These are phyloP conservation scores for Talaromyces amestolkiae DNA, from an alignment of 2,329 filamentous ascomycete species.

Conservation along the genomic window DNA sequence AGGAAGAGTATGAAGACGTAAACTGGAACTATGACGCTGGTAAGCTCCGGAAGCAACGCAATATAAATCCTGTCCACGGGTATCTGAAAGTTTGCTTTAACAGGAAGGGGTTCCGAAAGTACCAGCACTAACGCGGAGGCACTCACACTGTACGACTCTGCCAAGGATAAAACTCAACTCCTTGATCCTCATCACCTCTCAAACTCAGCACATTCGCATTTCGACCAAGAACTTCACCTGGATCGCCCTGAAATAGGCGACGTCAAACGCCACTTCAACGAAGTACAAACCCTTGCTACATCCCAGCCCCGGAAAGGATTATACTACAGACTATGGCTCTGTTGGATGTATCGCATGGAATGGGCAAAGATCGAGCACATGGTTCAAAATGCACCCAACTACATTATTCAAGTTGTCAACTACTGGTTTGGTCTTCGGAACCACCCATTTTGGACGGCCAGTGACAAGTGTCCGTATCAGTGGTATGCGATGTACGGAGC, in stretches of 20 bases:
- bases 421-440: conserved; percentile 5
- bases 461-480: not conserved
- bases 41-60: not conserved
- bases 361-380: not conserved
- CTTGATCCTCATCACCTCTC: not conserved
- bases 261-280: conserved; percentile 5
- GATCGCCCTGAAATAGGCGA: conserved; percentile 8
- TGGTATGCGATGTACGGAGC: conserved; percentile 10
- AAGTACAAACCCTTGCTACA: not conserved
- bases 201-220: not conserved
- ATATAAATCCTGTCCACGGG: no score
- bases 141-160: not conserved
- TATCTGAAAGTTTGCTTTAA: not conserved
- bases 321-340: conserved; percentile 11
- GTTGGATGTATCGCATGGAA: conserved; percentile 14
- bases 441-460: conserved; percentile 2
- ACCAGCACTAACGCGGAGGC: not conserved
- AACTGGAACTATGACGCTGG: not conserved
- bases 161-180: not conserved
- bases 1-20: not conserved
- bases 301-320: not conserved
- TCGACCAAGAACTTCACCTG: not conserved
- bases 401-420: conserved; percentile 6
- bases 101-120: not conserved
- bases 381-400: not conserved